A percentile compares a stretch with the other conserved stretches of the same genome.
Evolutionary conservation across 129 eudicot species (phyloP).

Genomic region (Pulicaria dysenterica): DNA sequence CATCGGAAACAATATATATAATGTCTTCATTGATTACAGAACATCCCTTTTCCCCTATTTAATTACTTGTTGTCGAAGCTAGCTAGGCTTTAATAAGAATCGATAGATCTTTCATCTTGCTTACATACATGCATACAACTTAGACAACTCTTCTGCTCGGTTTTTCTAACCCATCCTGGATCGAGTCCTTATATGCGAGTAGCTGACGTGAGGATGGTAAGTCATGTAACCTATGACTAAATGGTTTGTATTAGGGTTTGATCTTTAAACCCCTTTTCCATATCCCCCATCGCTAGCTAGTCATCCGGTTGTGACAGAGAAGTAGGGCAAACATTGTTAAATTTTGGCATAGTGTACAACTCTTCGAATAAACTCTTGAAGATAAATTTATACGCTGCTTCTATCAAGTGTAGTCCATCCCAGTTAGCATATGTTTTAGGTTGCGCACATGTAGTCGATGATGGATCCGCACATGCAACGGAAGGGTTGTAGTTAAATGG

Average conservation of each 20-base stretch:
- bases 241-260: too few species aligned
- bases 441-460: background rate
- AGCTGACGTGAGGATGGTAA: too few species aligned
- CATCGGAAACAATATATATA: background rate
- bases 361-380: constrained; percentile 45
- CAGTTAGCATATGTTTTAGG: constrained; percentile 24
- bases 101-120: background rate
- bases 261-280: too few species aligned
- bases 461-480: background rate
- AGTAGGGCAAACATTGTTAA: constrained; percentile 24
- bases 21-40: background rate
- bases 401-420: constrained; percentile 34
- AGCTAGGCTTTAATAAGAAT: background rate
- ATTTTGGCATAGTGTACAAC: constrained; percentile 31
- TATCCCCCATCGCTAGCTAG: too few species aligned
- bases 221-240: too few species aligned
- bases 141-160: background rate
- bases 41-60: background rate
- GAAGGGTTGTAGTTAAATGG: constrained; percentile 18
- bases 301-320: background rate
- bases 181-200: too few species aligned
- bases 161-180: too few species aligned
- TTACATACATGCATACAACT: constrained; percentile 29
- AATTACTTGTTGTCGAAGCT: constrained; percentile 20
- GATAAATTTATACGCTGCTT: constrained; percentile 30